These are phyloP conservation scores for Rubia peregrina DNA, from an alignment of 305 asterid species.

Conservation along the genomic window DNA sequence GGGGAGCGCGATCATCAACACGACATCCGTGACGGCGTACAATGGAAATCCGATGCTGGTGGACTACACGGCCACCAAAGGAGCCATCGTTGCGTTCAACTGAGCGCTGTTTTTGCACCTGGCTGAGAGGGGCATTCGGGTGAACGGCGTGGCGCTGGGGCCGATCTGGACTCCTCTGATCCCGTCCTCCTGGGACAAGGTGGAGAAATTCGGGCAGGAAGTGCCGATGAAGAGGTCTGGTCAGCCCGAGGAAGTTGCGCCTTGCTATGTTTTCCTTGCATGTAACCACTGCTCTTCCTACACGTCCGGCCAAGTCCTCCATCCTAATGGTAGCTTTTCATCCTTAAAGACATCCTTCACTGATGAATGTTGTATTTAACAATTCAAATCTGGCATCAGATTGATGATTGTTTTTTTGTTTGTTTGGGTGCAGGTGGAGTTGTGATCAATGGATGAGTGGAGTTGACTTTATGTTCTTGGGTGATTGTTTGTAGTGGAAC, in stretches of 20 bases:
- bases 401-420: not conserved
- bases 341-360: not conserved
- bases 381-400: no score
- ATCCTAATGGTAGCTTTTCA: conserved; percentile 46
- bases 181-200: conserved; percentile 60
- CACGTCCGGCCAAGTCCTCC: conserved; percentile 65
- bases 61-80: conserved; percentile 71
- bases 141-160: conserved; percentile 84
- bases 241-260: conserved; percentile 76
- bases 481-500: no score
- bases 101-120: conserved; percentile 64
- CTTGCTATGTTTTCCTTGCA: conserved; percentile 67
- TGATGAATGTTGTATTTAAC: not conserved
- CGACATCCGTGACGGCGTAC: conserved; percentile 63
- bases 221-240: conserved; percentile 87
- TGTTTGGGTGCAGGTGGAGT: conserved; percentile 1
- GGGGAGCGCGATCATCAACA: conserved; percentile 71
- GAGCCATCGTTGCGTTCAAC: conserved; percentile 74
- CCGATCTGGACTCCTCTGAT: conserved; percentile 83
- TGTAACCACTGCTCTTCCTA: conserved; percentile 60
- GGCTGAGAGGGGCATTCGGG: conserved; percentile 51
- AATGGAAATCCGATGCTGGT: conserved; percentile 51
- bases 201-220: conserved; percentile 40
- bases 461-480: not conserved
- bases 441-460: conserved; percentile 1